Evolutionary conservation across 495 filamentous ascomycete genomes (phyloP).

Genomic region (Rhypophila decipiens): DNA sequence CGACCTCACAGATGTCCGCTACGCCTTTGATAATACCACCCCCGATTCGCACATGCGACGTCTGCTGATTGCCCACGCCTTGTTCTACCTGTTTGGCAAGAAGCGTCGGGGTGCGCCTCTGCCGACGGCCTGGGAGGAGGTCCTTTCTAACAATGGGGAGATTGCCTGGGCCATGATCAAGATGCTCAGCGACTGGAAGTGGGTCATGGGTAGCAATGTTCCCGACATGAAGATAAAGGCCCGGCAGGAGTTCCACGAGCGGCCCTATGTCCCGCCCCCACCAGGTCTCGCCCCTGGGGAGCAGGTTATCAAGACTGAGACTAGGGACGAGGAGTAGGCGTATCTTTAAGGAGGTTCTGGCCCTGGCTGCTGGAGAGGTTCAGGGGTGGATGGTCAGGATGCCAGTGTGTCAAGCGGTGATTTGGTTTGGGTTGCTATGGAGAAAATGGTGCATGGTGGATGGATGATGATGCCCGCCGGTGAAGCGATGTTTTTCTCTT

Average conservation of each 20-base stretch:
- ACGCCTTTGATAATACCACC: conserved; percentile 17
- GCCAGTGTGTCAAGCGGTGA: too few relatives aligned
- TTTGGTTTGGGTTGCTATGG: too few relatives aligned
- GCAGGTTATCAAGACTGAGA: background rate
- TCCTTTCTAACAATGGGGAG: background rate
- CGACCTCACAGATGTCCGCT: conserved; percentile 16
- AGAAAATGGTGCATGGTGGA: too few relatives aligned
- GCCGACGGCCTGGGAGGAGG: conserved; percentile 13
- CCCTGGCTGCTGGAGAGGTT: too few relatives aligned
- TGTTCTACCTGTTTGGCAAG: conserved; percentile 17
- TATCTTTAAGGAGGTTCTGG: too few relatives aligned
- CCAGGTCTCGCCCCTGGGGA: background rate
- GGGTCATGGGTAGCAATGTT: conserved; percentile 17
- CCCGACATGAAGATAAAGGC: conserved; percentile 23
- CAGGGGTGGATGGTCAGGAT: too few relatives aligned
- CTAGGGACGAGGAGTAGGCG: conserved; percentile 2
- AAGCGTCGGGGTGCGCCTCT: conserved; percentile 4
- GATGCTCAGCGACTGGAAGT: conserved; percentile 26
- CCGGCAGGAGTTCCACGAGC: conserved; percentile 19
- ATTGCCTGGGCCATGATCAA: conserved; percentile 12
- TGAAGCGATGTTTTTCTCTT: too few relatives aligned
- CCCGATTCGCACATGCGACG: conserved; percentile 16
- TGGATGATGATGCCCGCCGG: too few relatives aligned
- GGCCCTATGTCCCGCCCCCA: background rate
- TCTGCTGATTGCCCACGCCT: conserved; percentile 14